A percentile compares a stretch with the other conserved stretches of the same genome.
phyloP scores from a whole-genome alignment of 257 asterid species.

The Solanum stenotomum region DNA sequence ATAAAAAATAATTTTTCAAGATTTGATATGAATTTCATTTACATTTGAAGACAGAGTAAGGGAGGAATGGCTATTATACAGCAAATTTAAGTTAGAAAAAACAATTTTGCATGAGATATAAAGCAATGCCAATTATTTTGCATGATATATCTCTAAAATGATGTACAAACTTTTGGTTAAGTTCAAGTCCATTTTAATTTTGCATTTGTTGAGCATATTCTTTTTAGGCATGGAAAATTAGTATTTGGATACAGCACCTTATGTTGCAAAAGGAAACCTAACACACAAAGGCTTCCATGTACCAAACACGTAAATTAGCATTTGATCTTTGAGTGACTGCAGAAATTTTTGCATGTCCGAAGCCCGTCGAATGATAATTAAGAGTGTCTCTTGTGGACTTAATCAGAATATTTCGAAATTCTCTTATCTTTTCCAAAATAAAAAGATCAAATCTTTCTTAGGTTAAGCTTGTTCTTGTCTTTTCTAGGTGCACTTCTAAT shows the following conservation, averaged over 20 bases:
- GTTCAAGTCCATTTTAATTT: neutral
- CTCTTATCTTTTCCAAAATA: neutral
- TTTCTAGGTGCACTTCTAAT: slow-evolving; percentile 69
- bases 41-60: neutral
- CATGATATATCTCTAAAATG: neutral
- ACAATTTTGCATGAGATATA: neutral
- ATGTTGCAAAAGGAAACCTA: neutral
- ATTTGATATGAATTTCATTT: neutral
- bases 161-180: neutral
- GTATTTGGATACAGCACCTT: neutral
- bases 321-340: neutral
- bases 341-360: neutral
- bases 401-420: neutral
- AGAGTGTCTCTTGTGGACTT: neutral
- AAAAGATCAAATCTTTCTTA: neutral
- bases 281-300: neutral
- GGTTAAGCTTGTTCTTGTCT: slow-evolving; percentile 4
- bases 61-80: neutral
- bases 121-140: neutral
- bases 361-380: neutral
- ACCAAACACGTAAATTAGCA: neutral
- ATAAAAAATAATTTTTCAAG: neutral
- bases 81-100: neutral
- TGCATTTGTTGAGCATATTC: neutral
- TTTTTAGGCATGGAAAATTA: neutral